Conservation (phyloP, 2,329 filamentous ascomycete species). For the Thielaviopsis ethacetica region DNA sequence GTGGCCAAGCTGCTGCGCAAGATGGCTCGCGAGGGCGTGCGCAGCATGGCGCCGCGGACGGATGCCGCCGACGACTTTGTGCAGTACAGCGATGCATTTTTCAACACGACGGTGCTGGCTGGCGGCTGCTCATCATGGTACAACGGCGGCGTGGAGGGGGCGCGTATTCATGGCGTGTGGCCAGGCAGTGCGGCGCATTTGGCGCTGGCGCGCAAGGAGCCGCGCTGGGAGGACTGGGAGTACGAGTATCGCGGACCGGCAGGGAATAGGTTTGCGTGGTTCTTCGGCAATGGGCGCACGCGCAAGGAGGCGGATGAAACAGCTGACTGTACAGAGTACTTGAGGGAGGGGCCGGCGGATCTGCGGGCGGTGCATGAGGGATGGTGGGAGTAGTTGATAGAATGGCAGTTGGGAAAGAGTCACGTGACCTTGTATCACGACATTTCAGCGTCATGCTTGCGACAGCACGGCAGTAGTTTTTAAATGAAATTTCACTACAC, state of each 20-base stretch:
- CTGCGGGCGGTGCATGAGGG: slow-evolving; percentile 47
- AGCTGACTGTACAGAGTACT: slow-evolving; percentile 47
- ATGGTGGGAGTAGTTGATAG: slow-evolving; percentile 43
- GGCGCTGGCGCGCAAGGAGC: slow-evolving; percentile 38
- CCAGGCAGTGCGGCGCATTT: slow-evolving; percentile 50
- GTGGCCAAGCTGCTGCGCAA: slow-evolving; percentile 53
- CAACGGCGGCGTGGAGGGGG: slow-evolving; percentile 47
- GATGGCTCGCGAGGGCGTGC: slow-evolving; percentile 47
- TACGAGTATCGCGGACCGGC: slow-evolving; percentile 28
- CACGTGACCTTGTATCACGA: too few relatives aligned
- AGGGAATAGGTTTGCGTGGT: slow-evolving; percentile 39
- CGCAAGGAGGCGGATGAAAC: slow-evolving; percentile 36
- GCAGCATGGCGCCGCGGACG: slow-evolving; percentile 38
- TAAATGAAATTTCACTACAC: too few relatives aligned
- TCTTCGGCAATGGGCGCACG: slow-evolving; percentile 54
- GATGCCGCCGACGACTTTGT: slow-evolving; percentile 48
- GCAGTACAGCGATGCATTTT: slow-evolving; percentile 41
- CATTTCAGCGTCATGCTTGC: not conserved
- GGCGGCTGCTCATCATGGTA: slow-evolving; percentile 58
- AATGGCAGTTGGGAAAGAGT: not conserved
- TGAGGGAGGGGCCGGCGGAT: slow-evolving; percentile 41
- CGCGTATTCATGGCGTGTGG: slow-evolving; percentile 51
- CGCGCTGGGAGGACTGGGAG: slow-evolving; percentile 39
- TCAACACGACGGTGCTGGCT: slow-evolving; percentile 35
- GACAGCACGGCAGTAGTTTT: not conserved